These are phyloP conservation scores for Oryza officinalis DNA, from an alignment of 176 grass and related monocot species.

Conservation along the genomic window DNA sequence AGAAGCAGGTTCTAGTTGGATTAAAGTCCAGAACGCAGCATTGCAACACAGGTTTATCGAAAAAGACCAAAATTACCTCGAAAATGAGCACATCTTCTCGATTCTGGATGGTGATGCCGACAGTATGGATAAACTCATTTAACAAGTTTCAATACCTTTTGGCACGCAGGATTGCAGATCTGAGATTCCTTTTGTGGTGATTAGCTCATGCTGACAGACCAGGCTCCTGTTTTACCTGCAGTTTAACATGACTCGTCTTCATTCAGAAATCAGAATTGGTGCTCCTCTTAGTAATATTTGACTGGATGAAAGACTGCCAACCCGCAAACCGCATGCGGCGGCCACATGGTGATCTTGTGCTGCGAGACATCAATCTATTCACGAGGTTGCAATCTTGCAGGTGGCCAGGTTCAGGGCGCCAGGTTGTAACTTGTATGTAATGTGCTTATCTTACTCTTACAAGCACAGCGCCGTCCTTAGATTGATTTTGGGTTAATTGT, in stretches of 20 bases:
- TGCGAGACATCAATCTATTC: neutral
- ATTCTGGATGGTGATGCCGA: conserved; percentile 34
- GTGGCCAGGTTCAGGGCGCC: neutral
- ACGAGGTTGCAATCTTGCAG: conserved; percentile 9
- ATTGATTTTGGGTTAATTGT: neutral
- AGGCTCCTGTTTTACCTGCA: too few species aligned
- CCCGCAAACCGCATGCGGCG: neutral
- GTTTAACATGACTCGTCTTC: neutral
- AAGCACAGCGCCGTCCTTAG: neutral
- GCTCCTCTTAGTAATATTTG: too few species aligned
- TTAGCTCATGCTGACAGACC: neutral
- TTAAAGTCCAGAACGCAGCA: conserved; percentile 48
- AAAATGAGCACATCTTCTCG: conserved; percentile 38
- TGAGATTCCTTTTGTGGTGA: neutral
- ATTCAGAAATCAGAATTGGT: neutral
- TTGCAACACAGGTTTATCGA: conserved; percentile 37
- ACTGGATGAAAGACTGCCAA: too few species aligned
- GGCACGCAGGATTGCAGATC: conserved; percentile 7
- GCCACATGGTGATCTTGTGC: neutral
- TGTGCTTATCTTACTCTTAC: neutral
- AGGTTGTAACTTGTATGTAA: neutral
- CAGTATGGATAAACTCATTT: conserved; percentile 34
- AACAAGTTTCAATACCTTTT: neutral
- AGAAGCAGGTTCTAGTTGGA: conserved; percentile 67
- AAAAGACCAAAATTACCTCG: conserved; percentile 25